Conservation (phyloP, 2,329 filamentous ascomycete species). For the Ascosphaera pollenicola region DNA sequence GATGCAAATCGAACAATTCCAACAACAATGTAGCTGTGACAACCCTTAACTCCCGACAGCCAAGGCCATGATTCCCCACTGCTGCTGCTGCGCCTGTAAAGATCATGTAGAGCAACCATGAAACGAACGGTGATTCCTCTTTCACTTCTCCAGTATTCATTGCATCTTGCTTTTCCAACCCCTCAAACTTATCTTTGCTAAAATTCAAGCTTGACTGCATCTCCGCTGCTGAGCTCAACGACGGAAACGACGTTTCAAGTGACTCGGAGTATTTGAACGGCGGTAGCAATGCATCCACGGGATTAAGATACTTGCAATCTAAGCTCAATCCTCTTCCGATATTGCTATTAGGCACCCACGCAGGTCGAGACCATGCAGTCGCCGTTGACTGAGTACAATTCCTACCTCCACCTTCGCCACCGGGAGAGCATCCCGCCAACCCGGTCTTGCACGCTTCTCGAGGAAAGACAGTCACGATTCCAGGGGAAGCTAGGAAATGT, state of each 20-base stretch:
- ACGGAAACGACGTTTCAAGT: background rate
- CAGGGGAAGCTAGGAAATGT: slow-evolving; percentile 45
- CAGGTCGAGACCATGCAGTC: background rate
- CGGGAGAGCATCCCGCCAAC: background rate
- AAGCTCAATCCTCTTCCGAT: background rate
- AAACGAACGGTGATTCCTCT: slow-evolving; percentile 25
- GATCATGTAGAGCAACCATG: slow-evolving; percentile 44
- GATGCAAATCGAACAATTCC: background rate
- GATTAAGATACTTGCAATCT: background rate
- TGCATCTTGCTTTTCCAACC: background rate
- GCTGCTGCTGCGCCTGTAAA: slow-evolving; percentile 11
- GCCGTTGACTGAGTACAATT: background rate
- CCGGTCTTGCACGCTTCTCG: slow-evolving; percentile 11
- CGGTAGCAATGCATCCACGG: background rate
- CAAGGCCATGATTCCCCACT: slow-evolving; percentile 15
- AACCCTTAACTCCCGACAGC: slow-evolving; percentile 6
- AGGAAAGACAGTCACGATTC: slow-evolving; percentile 47
- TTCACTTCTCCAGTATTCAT: background rate
- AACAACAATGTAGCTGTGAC: background rate
- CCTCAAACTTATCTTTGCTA: background rate
- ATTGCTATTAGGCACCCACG: background rate
- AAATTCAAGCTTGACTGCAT: background rate
- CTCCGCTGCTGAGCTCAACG: background rate
- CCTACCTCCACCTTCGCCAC: background rate
- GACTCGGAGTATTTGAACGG: background rate